Evolutionary conservation across 2,329 filamentous ascomycete species (phyloP).

Genomic region (Thielaviopsis populi): DNA sequence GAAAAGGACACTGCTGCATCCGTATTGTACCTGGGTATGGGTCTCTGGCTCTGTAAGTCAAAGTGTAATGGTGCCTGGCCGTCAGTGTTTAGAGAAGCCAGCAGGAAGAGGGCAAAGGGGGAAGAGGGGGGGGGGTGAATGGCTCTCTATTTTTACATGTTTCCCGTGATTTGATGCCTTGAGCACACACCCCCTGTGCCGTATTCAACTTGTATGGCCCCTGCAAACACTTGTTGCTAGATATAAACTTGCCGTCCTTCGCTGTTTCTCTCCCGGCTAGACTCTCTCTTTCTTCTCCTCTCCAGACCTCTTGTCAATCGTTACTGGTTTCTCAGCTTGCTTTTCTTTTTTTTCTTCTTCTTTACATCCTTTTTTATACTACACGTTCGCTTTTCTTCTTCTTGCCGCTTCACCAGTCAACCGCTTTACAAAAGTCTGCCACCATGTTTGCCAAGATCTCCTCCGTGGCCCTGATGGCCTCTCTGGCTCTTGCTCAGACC

Average conservation of each 20-base stretch:
- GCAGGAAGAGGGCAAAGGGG: background rate
- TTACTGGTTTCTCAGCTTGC: slow-evolving; percentile 2
- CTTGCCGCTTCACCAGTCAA: background rate
- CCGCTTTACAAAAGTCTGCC: background rate
- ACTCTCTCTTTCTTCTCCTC: background rate
- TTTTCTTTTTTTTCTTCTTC: background rate
- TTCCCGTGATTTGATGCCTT: background rate
- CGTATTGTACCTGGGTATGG: background rate
- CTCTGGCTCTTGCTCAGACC: slow-evolving; percentile 41
- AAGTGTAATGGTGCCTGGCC: background rate
- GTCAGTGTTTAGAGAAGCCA: too few relatives aligned
- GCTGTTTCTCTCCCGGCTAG: background rate
- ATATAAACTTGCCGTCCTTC: slow-evolving; percentile 2
- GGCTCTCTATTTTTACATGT: background rate
- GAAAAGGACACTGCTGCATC: background rate
- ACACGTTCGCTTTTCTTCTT: slow-evolving; percentile 4
- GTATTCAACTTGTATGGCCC: background rate
- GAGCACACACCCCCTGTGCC: background rate
- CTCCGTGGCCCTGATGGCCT: slow-evolving; percentile 34
- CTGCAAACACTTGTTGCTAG: background rate
- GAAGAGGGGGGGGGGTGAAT: background rate
- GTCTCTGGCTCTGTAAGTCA: background rate
- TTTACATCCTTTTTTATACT: background rate
- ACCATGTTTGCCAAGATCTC: slow-evolving; percentile 28
- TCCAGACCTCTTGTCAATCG: slow-evolving; percentile 2